Evolutionary conservation across 306 rosid genomes (phyloP).

Genomic region (Rosa multiflora): DNA sequence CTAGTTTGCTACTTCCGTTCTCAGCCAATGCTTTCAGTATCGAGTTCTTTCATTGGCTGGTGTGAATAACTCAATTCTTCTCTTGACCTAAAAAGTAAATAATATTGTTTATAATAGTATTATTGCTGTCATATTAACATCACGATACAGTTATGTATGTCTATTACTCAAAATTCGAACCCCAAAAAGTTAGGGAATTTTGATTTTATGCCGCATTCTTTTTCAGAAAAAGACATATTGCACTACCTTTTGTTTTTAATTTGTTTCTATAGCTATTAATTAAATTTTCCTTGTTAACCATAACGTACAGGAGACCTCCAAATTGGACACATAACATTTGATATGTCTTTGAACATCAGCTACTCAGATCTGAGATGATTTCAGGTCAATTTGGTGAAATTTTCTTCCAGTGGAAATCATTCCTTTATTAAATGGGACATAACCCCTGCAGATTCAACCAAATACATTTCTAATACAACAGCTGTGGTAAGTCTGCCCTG

Average conservation of each 20-base stretch:
- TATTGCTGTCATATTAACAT: background rate
- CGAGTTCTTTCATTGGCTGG: background rate
- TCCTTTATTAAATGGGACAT: conserved; percentile 69
- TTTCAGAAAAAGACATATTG: background rate
- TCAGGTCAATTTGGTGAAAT: conserved; percentile 66
- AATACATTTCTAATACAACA: conserved; percentile 61
- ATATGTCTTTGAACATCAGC: conserved; percentile 66
- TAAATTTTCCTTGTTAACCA: conserved; percentile 12
- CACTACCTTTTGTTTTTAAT: background rate
- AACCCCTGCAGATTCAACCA: conserved; percentile 50
- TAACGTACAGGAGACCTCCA: conserved; percentile 58
- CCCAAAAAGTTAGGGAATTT: background rate
- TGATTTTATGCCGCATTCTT: background rate
- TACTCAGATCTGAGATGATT: conserved; percentile 47
- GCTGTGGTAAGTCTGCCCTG: conserved; percentile 53
- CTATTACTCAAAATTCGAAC: background rate
- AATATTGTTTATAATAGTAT: too few species aligned
- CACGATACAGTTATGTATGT: background rate
- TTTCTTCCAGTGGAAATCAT: conserved; percentile 51
- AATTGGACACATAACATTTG: conserved; percentile 64
- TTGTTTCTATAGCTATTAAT: background rate
- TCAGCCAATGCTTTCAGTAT: background rate
- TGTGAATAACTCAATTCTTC: background rate
- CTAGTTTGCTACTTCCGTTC: background rate
- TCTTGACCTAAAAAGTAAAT: background rate